A percentile compares a stretch with the other conserved stretches of the same genome.
These are phyloP conservation scores for Fusarium bulbicola DNA, from an alignment of 2,329 filamentous ascomycete genomes.

Conservation along the genomic window DNA sequence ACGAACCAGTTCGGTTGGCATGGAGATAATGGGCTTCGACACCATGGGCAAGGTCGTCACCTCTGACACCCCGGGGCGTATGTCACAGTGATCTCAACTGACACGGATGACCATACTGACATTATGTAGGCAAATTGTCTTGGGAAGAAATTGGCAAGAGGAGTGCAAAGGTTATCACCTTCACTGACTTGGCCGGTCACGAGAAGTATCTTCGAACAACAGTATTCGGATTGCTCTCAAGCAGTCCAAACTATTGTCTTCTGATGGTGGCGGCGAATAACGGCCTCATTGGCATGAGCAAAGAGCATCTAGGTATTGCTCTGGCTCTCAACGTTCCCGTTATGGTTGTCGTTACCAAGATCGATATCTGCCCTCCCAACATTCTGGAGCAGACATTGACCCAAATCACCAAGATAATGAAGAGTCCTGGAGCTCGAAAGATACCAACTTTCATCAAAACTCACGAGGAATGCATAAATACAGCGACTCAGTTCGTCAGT, in stretches of 20 bases:
- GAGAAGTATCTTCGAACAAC: slow-evolving; percentile 95
- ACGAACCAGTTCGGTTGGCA: slow-evolving; percentile 93
- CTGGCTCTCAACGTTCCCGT: slow-evolving; percentile 95
- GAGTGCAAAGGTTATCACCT: slow-evolving; percentile 95
- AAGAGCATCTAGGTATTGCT: slow-evolving; percentile 95
- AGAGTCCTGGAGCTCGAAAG: slow-evolving; percentile 91
- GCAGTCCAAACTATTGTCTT: slow-evolving; percentile 95
- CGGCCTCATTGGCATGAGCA: slow-evolving; percentile 96
- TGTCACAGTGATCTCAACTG: slow-evolving; percentile 45
- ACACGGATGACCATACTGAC: slow-evolving; percentile 17
- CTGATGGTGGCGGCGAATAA: slow-evolving; percentile 99
- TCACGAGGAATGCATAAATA: slow-evolving; percentile 91
- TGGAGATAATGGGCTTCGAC: slow-evolving; percentile 99
- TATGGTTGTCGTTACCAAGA: slow-evolving; percentile 98
- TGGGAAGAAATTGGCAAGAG: slow-evolving; percentile 98
- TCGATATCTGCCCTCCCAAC: slow-evolving; percentile 96
- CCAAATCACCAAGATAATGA: slow-evolving; percentile 91
- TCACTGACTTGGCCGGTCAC: slow-evolving; percentile 94
- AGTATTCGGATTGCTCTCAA: slow-evolving; percentile 92
- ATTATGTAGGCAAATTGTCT: slow-evolving; percentile 68
- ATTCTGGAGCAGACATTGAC: slow-evolving; percentile 93
- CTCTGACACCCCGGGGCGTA: slow-evolving; percentile 83
- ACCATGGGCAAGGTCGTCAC: slow-evolving; percentile 83
- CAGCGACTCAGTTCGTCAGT: slow-evolving; percentile 93
- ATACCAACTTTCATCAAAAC: slow-evolving; percentile 96